Conservation (phyloP, 2,329 filamentous ascomycete genomes). For the Colletotrichum shisoi region DNA sequence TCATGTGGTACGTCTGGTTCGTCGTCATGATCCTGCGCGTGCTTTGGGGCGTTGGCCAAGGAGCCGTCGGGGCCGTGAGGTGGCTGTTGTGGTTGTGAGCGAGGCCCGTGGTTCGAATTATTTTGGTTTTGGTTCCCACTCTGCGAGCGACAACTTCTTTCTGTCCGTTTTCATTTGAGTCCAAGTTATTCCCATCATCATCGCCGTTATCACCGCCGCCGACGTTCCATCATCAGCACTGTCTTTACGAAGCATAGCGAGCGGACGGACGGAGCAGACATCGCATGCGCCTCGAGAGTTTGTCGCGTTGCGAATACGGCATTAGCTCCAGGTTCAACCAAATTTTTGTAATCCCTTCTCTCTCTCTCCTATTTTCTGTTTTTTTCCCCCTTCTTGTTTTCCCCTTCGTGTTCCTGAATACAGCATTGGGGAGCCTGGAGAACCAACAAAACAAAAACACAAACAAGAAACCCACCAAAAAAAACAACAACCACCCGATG, state of each 20-base stretch:
- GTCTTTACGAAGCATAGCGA: constrained; percentile 35
- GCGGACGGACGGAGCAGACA: constrained; percentile 21
- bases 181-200: background rate
- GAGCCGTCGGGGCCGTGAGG: constrained; percentile 65
- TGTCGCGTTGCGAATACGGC: background rate
- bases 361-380: background rate
- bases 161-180: background rate
- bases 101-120: background rate
- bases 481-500: too few relatives aligned
- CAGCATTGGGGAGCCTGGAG: background rate
- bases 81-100: constrained; percentile 84
- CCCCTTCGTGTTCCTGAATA: background rate
- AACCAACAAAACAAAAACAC: background rate
- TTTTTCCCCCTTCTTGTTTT: background rate
- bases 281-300: constrained; percentile 13
- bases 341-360: too few relatives aligned
- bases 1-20: constrained; percentile 96
- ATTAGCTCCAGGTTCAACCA: background rate
- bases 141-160: background rate
- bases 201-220: background rate
- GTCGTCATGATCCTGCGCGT: constrained; percentile 79
- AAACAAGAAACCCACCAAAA: too few relatives aligned
- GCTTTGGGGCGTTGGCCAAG: constrained; percentile 68
- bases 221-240: constrained; percentile 2
- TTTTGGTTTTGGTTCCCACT: background rate